Evolutionary conservation across 345 rosid species (phyloP).

Genomic region (Diplotaxis tenuifolia): DNA sequence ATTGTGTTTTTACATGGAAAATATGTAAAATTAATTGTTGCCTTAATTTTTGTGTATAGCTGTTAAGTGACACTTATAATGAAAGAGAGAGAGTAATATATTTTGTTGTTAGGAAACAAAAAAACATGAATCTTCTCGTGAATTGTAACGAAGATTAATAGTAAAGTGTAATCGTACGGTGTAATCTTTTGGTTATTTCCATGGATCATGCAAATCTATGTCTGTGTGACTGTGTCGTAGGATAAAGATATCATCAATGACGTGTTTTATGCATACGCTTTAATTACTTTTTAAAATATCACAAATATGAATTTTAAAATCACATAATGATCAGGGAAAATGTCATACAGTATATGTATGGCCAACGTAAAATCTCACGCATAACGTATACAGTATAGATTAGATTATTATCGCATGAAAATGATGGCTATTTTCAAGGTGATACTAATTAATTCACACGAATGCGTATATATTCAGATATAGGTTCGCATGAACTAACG

Average conservation of each 20-base stretch:
- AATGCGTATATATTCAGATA: neutral
- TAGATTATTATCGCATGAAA: neutral
- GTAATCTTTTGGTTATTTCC: conserved; percentile 25
- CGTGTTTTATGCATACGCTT: neutral
- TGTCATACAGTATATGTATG: neutral
- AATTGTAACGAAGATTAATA: conserved; percentile 26
- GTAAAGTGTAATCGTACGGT: conserved; percentile 19
- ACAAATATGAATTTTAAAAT: neutral
- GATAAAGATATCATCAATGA: neutral
- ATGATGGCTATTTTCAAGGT: too few species aligned
- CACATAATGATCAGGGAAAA: neutral
- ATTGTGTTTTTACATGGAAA: too few species aligned
- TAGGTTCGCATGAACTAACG: neutral
- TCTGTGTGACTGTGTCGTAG: neutral
- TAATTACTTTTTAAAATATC: too few species aligned
- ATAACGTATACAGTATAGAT: neutral
- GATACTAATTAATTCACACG: too few species aligned
- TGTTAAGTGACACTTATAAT: too few species aligned
- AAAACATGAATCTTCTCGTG: conserved; percentile 38
- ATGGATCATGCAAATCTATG: conserved; percentile 11
- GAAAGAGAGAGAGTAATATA: too few species aligned
- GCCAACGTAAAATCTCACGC: neutral
- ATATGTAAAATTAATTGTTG: too few species aligned
- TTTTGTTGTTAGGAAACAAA: conserved; percentile 26
- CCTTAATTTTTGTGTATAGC: too few species aligned